phyloP scores from a whole-genome alignment of 1,284 basidiomycete genomes.

The Thelephora terrestris region DNA sequence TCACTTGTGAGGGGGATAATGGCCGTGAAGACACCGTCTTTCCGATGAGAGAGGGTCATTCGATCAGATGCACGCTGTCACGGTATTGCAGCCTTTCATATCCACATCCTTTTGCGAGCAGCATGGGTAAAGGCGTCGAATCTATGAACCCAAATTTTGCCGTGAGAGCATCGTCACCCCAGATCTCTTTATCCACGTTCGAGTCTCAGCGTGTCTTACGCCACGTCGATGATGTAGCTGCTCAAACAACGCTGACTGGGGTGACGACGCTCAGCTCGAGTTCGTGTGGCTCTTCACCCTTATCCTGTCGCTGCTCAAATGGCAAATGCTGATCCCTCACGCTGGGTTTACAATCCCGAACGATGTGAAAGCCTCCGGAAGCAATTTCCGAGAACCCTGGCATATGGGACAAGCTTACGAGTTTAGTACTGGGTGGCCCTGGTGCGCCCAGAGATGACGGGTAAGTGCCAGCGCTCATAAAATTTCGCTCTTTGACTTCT shows the following conservation, averaged over 20 bases:
- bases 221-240: too few relatives aligned
- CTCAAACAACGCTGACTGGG: constrained; percentile 38
- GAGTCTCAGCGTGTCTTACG: too few relatives aligned
- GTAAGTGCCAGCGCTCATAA: constrained; percentile 58
- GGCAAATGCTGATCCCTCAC: background rate
- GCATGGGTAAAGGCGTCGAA: constrained; percentile 33
- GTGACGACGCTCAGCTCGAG: constrained; percentile 40
- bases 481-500: constrained; percentile 26
- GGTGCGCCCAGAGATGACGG: constrained; percentile 57
- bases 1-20: constrained; percentile 53
- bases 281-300: constrained; percentile 31
- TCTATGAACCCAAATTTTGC: constrained; percentile 38
- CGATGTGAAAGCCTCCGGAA: constrained; percentile 44
- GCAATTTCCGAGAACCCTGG: constrained; percentile 39
- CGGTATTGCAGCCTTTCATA: constrained; percentile 17
- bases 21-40: constrained; percentile 35
- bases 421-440: constrained; percentile 50
- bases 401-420: constrained; percentile 47
- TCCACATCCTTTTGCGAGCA: constrained; percentile 17
- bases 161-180: too few relatives aligned
- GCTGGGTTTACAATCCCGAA: constrained; percentile 33
- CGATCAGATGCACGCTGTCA: constrained; percentile 4
- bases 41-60: constrained; percentile 14
- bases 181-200: too few relatives aligned
- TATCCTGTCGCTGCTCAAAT: constrained; percentile 9